phyloP scores from a whole-genome alignment of 78 protist species.

The Polysphondylium violaceum region DNA sequence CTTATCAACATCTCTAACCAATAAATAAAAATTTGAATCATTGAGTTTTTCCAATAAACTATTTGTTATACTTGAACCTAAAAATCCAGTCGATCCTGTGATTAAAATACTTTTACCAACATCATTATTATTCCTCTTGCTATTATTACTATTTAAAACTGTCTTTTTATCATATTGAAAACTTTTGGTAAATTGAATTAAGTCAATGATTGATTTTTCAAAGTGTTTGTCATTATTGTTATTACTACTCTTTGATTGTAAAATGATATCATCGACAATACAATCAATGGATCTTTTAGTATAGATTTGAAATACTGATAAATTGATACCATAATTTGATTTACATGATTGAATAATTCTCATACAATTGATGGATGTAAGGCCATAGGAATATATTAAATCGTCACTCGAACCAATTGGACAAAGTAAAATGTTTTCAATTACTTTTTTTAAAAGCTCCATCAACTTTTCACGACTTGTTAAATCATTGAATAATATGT shows the following conservation, averaged over 20 bases:
- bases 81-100: slow-evolving; percentile 25
- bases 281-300: slow-evolving; percentile 7
- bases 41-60: not conserved
- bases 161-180: not conserved
- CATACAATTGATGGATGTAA: slow-evolving; percentile 32
- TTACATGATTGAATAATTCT: slow-evolving; percentile 22
- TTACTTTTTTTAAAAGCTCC: too few relatives aligned
- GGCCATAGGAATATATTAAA: not conserved
- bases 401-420: not conserved
- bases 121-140: not conserved
- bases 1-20: slow-evolving; percentile 7
- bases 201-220: slow-evolving; percentile 2
- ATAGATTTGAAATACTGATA: slow-evolving; percentile 27
- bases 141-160: not conserved
- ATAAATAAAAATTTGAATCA: slow-evolving; percentile 1
- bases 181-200: not conserved
- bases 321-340: slow-evolving; percentile 11
- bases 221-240: not conserved
- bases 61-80: slow-evolving; percentile 3
- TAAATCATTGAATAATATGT: too few relatives aligned
- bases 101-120: slow-evolving; percentile 11
- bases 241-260: not conserved
- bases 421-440: not conserved
- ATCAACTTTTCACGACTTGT: too few relatives aligned
- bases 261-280: not conserved